A percentile compares a stretch with the other conserved stretches of the same genome.
Conservation (phyloP, 1,139 yeast genomes). For the Blastobotrys capitulatus region DNA sequence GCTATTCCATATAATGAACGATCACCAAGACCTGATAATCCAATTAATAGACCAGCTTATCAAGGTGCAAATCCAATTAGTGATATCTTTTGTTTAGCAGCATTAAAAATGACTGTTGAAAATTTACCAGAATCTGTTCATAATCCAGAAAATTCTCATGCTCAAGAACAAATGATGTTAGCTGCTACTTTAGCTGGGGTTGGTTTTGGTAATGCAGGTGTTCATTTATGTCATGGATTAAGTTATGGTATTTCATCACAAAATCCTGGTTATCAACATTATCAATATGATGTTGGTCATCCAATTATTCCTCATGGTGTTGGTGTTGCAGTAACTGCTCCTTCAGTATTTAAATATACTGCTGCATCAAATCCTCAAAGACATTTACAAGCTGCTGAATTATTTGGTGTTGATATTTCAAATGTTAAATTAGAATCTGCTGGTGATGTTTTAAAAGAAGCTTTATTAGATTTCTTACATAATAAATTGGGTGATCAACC, state of each 20-base stretch:
- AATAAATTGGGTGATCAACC: constrained; percentile 36
- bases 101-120: constrained; percentile 35
- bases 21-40: constrained; percentile 37
- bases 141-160: constrained; percentile 36
- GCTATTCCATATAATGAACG: constrained; percentile 39
- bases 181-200: constrained; percentile 41
- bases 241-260: constrained; percentile 38
- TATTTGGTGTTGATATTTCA: constrained; percentile 36
- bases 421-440: constrained; percentile 37
- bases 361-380: constrained; percentile 39
- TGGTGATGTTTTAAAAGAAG: constrained; percentile 36
- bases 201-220: constrained; percentile 41
- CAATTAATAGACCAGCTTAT: constrained; percentile 38
- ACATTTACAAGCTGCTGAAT: constrained; percentile 36
- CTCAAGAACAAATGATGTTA: constrained; percentile 37
- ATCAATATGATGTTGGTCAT: constrained; percentile 37
- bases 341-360: constrained; percentile 38
- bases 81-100: constrained; percentile 38
- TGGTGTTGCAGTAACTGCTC: constrained; percentile 39
- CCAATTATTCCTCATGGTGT: constrained; percentile 40
- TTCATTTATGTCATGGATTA: constrained; percentile 39
- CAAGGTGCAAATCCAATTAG: constrained; percentile 41
- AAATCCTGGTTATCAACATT: constrained; percentile 36
- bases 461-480: constrained; percentile 34
- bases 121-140: constrained; percentile 37